Percentiles rank a stretch among this genome's conserved stretches.
phyloP scores from a whole-genome alignment of 1,284 basidiomycete genomes.

The Takashimella tepidaria region DNA sequence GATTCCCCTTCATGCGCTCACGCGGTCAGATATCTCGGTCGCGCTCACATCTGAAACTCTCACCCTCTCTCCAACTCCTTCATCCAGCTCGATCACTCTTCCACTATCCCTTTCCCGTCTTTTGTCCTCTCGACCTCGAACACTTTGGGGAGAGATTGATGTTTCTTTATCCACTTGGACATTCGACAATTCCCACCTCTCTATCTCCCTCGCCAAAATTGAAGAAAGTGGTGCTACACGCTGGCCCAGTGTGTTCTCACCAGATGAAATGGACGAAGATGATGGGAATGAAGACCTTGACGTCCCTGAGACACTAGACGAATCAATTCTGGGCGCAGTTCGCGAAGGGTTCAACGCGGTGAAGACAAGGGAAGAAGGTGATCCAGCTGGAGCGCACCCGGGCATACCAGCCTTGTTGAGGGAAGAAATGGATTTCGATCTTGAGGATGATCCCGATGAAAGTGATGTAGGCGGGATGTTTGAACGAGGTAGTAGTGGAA shows the following conservation, averaged over 20 bases:
- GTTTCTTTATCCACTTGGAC: constrained; percentile 76
- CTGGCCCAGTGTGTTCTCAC: constrained; percentile 75
- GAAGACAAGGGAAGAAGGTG: constrained; percentile 22
- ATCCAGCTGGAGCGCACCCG: constrained; percentile 28
- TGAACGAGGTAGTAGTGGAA: constrained; percentile 14
- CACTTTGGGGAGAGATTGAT: constrained; percentile 70
- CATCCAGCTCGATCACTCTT: constrained; percentile 37
- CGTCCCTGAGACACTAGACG: constrained; percentile 83
- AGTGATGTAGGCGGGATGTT: constrained; percentile 52
- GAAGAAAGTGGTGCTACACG: constrained; percentile 66
- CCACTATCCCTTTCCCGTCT: constrained; percentile 56
- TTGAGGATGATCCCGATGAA: constrained; percentile 49
- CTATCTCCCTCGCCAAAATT: too few relatives aligned
- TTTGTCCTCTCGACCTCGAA: constrained; percentile 50
- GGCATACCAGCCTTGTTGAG: constrained; percentile 41
- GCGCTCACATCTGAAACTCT: constrained; percentile 62
- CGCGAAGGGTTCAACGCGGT: constrained; percentile 54
- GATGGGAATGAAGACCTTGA: constrained; percentile 54
- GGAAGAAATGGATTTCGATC: constrained; percentile 48
- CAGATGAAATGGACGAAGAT: constrained; percentile 32
- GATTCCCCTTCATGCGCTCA: constrained; percentile 70
- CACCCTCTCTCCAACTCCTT: constrained; percentile 28
- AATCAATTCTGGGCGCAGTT: constrained; percentile 70
- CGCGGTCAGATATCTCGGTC: constrained; percentile 61
- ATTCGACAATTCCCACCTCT: constrained; percentile 62